phyloP scores from a whole-genome alignment of 176 grass and related monocot genomes.

The Eragrostis curvula region DNA sequence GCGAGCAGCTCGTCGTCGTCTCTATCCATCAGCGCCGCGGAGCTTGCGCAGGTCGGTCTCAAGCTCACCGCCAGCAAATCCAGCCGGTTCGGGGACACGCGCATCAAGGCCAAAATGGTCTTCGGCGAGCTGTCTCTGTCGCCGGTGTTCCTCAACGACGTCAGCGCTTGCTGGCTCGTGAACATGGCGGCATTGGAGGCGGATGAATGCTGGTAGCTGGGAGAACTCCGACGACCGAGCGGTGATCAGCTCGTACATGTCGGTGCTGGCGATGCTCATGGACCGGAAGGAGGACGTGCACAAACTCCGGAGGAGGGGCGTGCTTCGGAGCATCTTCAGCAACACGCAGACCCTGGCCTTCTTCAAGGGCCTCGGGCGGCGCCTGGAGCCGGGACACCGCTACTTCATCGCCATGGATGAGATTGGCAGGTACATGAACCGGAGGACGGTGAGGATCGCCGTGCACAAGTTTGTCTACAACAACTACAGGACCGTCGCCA shows the following conservation, averaged over 20 bases:
- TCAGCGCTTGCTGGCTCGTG: neutral
- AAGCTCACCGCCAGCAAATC: too few species aligned
- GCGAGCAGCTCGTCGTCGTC: too few species aligned
- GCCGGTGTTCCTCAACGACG: neutral
- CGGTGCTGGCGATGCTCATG: conserved; percentile 27
- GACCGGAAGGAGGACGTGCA: conserved; percentile 26
- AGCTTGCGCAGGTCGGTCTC: too few species aligned
- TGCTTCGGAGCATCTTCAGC: neutral
- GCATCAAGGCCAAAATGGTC: too few species aligned
- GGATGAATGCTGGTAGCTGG: fast-evolving
- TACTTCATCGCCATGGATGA: fast-evolving
- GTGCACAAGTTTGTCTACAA: neutral
- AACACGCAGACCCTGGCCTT: neutral
- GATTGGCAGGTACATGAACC: neutral
- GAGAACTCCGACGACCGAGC: neutral
- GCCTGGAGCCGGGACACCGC: neutral
- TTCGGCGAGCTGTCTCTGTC: neutral
- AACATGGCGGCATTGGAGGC: conserved; percentile 36
- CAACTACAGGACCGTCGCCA: neutral
- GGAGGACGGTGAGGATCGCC: neutral
- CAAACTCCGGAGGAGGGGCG: neutral
- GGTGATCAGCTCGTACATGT: conserved; percentile 9
- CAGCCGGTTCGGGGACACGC: too few species aligned
- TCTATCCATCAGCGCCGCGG: too few species aligned
- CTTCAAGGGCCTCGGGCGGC: neutral